Conservation (phyloP, 2,329 filamentous ascomycete species). For the Celoporthe dispersa region DNA sequence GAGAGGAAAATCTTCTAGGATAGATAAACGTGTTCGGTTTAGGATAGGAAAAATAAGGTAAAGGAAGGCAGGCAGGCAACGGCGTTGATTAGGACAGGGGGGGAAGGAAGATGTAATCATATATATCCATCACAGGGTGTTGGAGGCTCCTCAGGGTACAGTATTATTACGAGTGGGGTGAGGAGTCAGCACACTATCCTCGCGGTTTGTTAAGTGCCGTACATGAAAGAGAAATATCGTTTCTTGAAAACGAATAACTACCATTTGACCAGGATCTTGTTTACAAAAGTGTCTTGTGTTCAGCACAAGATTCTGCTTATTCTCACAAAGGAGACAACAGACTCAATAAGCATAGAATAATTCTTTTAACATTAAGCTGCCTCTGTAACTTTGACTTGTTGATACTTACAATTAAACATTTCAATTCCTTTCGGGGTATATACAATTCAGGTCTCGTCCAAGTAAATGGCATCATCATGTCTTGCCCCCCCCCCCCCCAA, state of each 20-base stretch:
- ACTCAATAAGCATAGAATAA: too few species aligned
- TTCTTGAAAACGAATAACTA: neutral
- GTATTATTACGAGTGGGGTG: neutral
- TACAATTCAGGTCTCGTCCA: neutral
- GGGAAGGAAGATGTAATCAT: neutral
- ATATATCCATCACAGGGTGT: neutral
- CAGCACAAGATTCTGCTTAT: too few species aligned
- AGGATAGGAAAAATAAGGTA: neutral
- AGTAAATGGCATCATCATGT: neutral
- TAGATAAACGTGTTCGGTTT: neutral
- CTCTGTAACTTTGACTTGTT: neutral
- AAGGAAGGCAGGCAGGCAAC: neutral
- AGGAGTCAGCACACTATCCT: neutral
- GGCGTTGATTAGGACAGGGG: neutral
- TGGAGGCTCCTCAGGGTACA: neutral
- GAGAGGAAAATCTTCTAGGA: neutral
- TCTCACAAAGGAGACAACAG: too few species aligned
- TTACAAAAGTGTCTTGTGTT: neutral
- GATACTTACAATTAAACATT: constrained; percentile 5
- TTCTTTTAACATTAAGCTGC: too few species aligned
- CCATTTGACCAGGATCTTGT: neutral
- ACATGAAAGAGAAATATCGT: neutral
- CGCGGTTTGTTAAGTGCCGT: neutral
- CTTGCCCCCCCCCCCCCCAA: neutral
- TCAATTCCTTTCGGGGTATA: neutral